Base-by-base conservation (phyloP, 345 rosid genomes). In the Mercurialis annua region DNA sequence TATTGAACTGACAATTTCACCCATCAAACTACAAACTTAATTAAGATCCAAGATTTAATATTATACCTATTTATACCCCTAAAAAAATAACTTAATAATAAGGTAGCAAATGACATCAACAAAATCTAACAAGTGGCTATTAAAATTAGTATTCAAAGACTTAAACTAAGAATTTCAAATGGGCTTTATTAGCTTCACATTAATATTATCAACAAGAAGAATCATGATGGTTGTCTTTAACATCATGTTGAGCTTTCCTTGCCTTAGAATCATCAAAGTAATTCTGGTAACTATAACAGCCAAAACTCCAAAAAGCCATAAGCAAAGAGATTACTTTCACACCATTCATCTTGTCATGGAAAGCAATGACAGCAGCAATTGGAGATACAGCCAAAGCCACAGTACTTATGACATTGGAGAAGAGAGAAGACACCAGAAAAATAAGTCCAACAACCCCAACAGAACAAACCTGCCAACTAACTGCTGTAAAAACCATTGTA, bases 361-460 rank as follows among this genome's bases (percentile, higher is more conserved):
- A 83, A 27, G 77, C 57, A 23, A 86, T 65, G 58, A 88, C 78
- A 4, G 91, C 70, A 43, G 84, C 84, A 38, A 86, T 64, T 14
- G 89, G 91, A 40, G 86, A 80, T 6, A 86, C 71, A 10, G 88
- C 87, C 86, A 88, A 70, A 21, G 86, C 85, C 2, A 84, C 50
- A 12, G 89, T 84, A 33, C 91, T 83, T 48, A 86, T 84, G 23
- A 86, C 95, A 55, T 86, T 86, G 67, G 95, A 88, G 80, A 88
- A 88, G 54, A 88, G 87, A 8, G 89, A 88, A 26, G 94, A 86
- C 48, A 83, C 86, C 57, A 83, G 52, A 24, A 84, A 88, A 52
- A 88, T 79, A 85, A 88, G 78, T 7, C 95, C 91, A 36, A 88
- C 85, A 18, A 84, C 87, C 20, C 95, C 95, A 52, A 86, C 89